Base-by-base conservation (phyloP, 352 stramenopile genomes). In the Phytophthora citrophthora region DNA sequence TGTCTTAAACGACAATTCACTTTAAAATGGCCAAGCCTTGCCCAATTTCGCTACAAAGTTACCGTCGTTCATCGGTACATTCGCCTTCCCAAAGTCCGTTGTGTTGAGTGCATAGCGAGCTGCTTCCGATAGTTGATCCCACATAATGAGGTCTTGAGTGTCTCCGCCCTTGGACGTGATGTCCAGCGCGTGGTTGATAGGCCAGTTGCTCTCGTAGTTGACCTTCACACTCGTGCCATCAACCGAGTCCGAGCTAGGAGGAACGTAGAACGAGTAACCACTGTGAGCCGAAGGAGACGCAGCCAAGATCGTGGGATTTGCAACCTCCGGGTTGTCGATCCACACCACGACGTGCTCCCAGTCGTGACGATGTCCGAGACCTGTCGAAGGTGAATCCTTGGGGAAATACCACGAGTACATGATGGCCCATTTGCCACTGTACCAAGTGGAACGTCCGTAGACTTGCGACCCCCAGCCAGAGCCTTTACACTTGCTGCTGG, bases 321-420 rank as follows among this genome's bases (percentile, higher is more conserved):
- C 46, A 23, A 68, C 50, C 0, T 45, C 55, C 29, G 61, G 61
- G 23, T 68, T 52, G 44, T 77, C 59, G 51, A 79, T 64, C 74
- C 70, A 82, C 4, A 83, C 61, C 2, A 78, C 59, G 69, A 62
- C 36, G 72, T 63, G 78, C 26, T 80, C 74, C 71, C 71, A 83
- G 41, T 80, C 71, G 50, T 83, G 75, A 41, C 71, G 64, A 44
- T 79, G 70, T 2, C 68, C 74, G 2, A 71, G 29, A 4, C 50
- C 50, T 1, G 53, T 31, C 11, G 56, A 54, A 29, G 60, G 66
- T 18, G 65, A 70, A 41, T 83, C 72, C 61, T 83, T 81, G 24
- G 72, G 72, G 57, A 81, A 73, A 31, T 49, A 34, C 73, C 73
- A 79, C 31, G 69, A 73, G 69, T 75, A 75, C 67, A 75, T 75